Evolutionary conservation across 139 green algal genomes (phyloP).

Genomic region (Chlorella sp.): DNA sequence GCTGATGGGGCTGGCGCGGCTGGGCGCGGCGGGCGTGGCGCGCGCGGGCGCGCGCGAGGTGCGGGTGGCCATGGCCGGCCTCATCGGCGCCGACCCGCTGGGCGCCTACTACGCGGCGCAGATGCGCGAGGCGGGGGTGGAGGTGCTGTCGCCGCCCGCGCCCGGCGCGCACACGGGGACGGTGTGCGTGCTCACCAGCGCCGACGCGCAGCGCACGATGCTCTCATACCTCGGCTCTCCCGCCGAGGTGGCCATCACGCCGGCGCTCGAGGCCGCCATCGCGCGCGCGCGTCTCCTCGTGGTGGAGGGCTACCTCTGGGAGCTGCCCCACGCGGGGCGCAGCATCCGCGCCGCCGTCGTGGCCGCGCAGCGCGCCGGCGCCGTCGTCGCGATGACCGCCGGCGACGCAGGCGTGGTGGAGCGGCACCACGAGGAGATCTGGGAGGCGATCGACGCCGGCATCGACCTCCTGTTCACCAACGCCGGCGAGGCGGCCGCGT

Average conservation of each 20-base stretch:
- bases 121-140: conserved; percentile 66
- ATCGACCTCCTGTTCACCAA: conserved; percentile 89
- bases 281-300: conserved; percentile 55
- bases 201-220: conserved; percentile 92
- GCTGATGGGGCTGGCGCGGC: conserved; percentile 76
- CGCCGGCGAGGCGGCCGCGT: conserved; percentile 47
- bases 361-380: conserved; percentile 52
- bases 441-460: conserved; percentile 48
- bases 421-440: conserved; percentile 58
- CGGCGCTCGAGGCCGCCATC: conserved; percentile 59
- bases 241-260: conserved; percentile 34
- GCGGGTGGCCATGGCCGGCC: conserved; percentile 71
- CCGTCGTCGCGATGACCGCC: conserved; percentile 80
- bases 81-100: conserved; percentile 69
- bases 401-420: conserved; percentile 84
- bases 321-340: conserved; percentile 8
- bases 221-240: conserved; percentile 76
- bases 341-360: conserved; percentile 41
- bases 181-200: conserved; percentile 88
- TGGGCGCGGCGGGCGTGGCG: conserved; percentile 49
- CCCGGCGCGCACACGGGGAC: conserved; percentile 63
- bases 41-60: conserved; percentile 21
- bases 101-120: conserved; percentile 79
- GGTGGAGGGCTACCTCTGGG: conserved; percentile 86
- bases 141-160: conserved; percentile 52